Percentiles rank a stretch among this genome's conserved stretches.
These are phyloP conservation scores for Aspergillus sp. DNA, from an alignment of 2,329 filamentous ascomycete species.

Conservation along the genomic window DNA sequence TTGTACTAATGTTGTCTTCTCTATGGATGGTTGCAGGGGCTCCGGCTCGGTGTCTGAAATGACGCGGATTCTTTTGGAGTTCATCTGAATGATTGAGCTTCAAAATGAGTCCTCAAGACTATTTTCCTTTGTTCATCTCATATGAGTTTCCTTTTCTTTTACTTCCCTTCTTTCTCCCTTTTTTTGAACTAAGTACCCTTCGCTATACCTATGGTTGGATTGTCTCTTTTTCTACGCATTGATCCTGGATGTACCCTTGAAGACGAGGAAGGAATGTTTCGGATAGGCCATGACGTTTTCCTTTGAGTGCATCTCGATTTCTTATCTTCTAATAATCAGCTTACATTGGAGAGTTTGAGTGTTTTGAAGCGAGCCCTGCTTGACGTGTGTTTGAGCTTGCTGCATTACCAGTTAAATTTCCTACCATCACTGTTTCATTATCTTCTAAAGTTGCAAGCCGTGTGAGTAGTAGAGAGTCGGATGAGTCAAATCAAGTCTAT, in stretches of 20 bases:
- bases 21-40: constrained; percentile 22
- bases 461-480: background rate
- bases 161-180: background rate
- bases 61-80: constrained; percentile 2
- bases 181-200: background rate
- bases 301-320: constrained; percentile 20
- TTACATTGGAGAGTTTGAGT: constrained; percentile 21
- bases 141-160: constrained; percentile 4
- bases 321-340: constrained; percentile 20
- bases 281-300: constrained; percentile 29
- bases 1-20: constrained; percentile 20
- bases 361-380: constrained; percentile 20
- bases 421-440: constrained; percentile 4
- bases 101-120: background rate
- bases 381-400: constrained; percentile 18
- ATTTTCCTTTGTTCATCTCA: constrained; percentile 6
- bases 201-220: constrained; percentile 21
- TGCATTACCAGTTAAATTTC: constrained; percentile 13
- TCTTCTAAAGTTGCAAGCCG: background rate
- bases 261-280: constrained; percentile 26
- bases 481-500: background rate
- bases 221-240: constrained; percentile 25
- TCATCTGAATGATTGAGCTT: constrained; percentile 4
- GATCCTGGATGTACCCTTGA: constrained; percentile 25
- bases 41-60: constrained; percentile 10